Base-by-base conservation (phyloP, 2,329 filamentous ascomycete genomes). In the Alternaria arborescens region DNA sequence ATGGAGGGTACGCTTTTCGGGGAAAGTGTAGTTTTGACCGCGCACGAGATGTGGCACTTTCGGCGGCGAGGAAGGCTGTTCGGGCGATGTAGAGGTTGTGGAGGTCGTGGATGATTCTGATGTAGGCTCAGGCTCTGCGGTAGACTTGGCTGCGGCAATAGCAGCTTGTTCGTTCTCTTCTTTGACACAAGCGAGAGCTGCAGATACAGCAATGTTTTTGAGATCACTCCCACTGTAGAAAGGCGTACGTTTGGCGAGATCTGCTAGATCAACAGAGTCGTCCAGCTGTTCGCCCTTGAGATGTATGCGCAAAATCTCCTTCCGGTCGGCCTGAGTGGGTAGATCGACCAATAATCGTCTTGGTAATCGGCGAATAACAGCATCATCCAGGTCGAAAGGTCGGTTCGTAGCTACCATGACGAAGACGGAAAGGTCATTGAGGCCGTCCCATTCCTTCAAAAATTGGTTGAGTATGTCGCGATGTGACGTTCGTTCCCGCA, bases 371-470 rank as follows among this genome's bases (percentile, higher is more conserved):
- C 92, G 85, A 46, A 95, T 84, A 10, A 95, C 91, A 10, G 92
- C 92, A 70, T 95, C 92, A 71, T 99, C 95, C 1, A 99, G 87
- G 73, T 98, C 95, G 72, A 97, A 97, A 0, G 95, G 95, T 10
- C 94, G 86, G 78, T 99, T 98, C 8, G 94, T 98, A 28, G 95
- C 94, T 0, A 98, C 93, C 93, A 99, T 97, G 78, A 99, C 94
- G 77, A 99, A 98, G 3, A 94, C 93, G 18, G 91, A 91, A 47
- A 89, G 86, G 60, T 88, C 84, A 69, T 91, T 91, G 83, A 98
- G 90, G 11, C 95, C 95, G 71, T 98, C 95, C 95, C 94, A 98
- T 77, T 98, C 94, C 55, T 93, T 91, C 51, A 99, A 82, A 78
- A 98, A 98, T 79, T 99, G 94, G 74, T 97, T 99, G 78, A 98